Base-by-base conservation (phyloP, 305 asterid species). In the Striga hermonthica region DNA sequence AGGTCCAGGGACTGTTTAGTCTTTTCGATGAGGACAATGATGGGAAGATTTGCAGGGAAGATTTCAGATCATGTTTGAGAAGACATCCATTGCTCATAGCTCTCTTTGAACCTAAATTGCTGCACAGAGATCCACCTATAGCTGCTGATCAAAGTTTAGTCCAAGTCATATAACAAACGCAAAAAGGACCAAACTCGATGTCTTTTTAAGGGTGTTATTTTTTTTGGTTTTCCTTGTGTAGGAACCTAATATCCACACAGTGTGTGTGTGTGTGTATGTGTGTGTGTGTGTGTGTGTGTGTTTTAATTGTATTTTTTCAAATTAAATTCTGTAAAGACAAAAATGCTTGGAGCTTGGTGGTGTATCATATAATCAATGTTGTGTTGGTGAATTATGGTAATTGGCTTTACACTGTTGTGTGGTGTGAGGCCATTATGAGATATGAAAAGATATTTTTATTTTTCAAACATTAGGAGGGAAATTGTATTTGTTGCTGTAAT, bases 61-160 rank as follows among this genome's bases (percentile, higher is more conserved):
- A 94, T 50, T 91, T 91, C 8, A 6, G 65, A 7, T 60, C 76
- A 8, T 80, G 95, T 64, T 78, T 94, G 75, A 82, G 81, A 78
- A 80, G 81, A 69, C 52, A 78, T 45, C 96, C 99, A 0, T 78
- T 84, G 84, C 87, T 90, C 44, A 73, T 94, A 60, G 90, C 96
- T 6, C 82, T 94, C 45, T 86, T 94, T 65, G 78, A 84, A 4
- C 82, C 85, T 65, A 76, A 72, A 67, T 58, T 85, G 61, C 52
- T 69, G 74, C 78, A 66, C 55, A 60, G 66, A 56, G 70, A 62
- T 55, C 57, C 35, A 37, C 49, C 74, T 49, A 41, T 67, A 54
- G 38, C 75, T 7, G 48, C 75, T 7, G 72, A 80, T 57, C 73
- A 56, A 4, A 67, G 65, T 54, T 60, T 68, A 39, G 66, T 67